These are phyloP conservation scores for Stagonosporopsis chrysanthemi DNA, from an alignment of 2,329 filamentous ascomycete species.

Conservation along the genomic window DNA sequence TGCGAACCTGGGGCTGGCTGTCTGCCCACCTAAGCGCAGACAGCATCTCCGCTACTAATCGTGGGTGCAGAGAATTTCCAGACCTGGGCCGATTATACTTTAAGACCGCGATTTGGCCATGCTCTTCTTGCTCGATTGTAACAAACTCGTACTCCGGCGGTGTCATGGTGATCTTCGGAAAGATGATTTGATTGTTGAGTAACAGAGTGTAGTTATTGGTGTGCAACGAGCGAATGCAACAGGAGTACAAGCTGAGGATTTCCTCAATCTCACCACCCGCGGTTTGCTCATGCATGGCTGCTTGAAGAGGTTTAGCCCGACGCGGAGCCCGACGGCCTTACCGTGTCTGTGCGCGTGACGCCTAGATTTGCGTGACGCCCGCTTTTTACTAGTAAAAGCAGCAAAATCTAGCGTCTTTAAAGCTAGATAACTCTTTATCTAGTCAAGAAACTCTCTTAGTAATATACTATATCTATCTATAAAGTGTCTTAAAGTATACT, in stretches of 20 bases:
- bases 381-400: no score
- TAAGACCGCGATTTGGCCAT: slow-evolving; percentile 20
- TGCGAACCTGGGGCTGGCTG: slow-evolving; percentile 14
- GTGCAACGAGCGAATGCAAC: neutral
- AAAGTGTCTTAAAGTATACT: no score
- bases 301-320: neutral
- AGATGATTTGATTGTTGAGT: neutral
- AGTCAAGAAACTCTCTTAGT: no score
- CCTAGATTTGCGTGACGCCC: no score
- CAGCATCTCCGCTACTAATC: slow-evolving; percentile 22
- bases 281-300: no score
- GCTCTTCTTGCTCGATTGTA: slow-evolving; percentile 3
- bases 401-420: no score
- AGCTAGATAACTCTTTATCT: no score
- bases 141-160: neutral
- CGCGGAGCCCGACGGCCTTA: no score
- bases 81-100: slow-evolving; percentile 32
- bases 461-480: no score
- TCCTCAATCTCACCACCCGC: no score
- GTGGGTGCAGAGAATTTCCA: slow-evolving; percentile 28
- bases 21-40: slow-evolving; percentile 26
- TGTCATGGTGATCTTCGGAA: neutral
- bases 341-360: no score
- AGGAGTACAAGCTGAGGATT: neutral
- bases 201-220: neutral